phyloP scores from a whole-genome alignment of 441 rosid species.

The Syzygium malaccense region DNA sequence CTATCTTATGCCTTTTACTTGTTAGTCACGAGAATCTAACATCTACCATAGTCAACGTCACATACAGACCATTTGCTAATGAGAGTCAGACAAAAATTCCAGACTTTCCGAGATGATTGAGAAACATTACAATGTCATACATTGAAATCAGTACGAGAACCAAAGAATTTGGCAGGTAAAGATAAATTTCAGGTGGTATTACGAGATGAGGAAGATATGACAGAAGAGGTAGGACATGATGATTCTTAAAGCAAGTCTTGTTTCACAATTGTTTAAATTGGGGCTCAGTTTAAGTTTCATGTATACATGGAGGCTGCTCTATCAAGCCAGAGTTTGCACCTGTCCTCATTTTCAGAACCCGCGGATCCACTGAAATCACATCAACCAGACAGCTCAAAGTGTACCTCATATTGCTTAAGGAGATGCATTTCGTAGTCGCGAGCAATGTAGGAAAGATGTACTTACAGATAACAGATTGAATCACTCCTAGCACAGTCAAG shows the following conservation, averaged over 20 bases:
- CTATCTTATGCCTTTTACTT: not conserved
- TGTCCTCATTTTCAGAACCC: not conserved
- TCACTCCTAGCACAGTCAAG: conserved; percentile 95
- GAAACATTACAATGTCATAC: not conserved
- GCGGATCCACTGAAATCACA: not conserved
- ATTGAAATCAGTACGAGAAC: not conserved
- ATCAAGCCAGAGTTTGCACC: not conserved
- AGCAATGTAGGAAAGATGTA: not conserved
- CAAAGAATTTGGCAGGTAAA: not conserved
- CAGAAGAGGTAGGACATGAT: not conserved
- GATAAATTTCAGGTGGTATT: not conserved
- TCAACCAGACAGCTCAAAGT: not conserved
- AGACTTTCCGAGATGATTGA: not conserved
- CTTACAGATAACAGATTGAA: conserved; percentile 95
- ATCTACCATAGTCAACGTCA: not conserved
- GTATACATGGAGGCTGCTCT: not conserved
- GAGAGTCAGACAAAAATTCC: not conserved
- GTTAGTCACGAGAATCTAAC: not conserved
- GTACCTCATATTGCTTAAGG: not conserved
- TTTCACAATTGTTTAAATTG: not conserved
- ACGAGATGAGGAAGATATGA: not conserved
- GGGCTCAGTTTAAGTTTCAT: not conserved
- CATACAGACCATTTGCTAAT: not conserved
- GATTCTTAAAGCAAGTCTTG: not conserved
- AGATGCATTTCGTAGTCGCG: not conserved